A percentile compares a stretch with the other conserved stretches of the same genome.
phyloP scores from a whole-genome alignment of 2,329 filamentous ascomycete species.

The Magnaporthiopsis incrustans region DNA sequence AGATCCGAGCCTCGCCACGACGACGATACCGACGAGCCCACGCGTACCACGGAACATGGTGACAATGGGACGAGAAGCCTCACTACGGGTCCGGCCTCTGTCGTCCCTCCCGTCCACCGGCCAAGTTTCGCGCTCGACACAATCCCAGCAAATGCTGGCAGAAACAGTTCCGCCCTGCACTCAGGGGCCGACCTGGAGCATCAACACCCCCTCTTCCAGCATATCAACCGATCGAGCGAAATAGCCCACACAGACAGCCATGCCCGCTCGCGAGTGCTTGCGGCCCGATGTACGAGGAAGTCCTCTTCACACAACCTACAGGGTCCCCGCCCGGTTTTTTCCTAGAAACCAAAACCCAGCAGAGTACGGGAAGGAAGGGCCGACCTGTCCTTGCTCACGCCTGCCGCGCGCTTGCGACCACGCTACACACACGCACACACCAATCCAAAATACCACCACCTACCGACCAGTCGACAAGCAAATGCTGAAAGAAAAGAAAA shows the following conservation, averaged over 20 bases:
- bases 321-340: too few relatives aligned
- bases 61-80: not conserved
- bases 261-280: not conserved
- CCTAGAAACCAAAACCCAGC: too few relatives aligned
- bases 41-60: not conserved
- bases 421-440: not conserved
- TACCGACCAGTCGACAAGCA: too few relatives aligned
- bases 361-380: too few relatives aligned
- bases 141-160: not conserved
- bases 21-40: not conserved
- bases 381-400: too few relatives aligned
- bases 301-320: too few relatives aligned
- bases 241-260: not conserved
- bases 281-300: not conserved
- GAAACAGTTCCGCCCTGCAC: not conserved
- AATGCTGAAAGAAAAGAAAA: not conserved
- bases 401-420: not conserved
- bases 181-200: not conserved
- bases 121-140: not conserved
- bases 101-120: not conserved
- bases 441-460: too few relatives aligned
- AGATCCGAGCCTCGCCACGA: not conserved
- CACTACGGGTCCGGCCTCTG: too few relatives aligned
- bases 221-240: not conserved
- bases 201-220: not conserved